Evolutionary conservation across 2,329 filamentous ascomycete genomes (phyloP), one percentile per base, ranked within the genome.

Genomic region (Cryphonectria nitschkei): DNA sequence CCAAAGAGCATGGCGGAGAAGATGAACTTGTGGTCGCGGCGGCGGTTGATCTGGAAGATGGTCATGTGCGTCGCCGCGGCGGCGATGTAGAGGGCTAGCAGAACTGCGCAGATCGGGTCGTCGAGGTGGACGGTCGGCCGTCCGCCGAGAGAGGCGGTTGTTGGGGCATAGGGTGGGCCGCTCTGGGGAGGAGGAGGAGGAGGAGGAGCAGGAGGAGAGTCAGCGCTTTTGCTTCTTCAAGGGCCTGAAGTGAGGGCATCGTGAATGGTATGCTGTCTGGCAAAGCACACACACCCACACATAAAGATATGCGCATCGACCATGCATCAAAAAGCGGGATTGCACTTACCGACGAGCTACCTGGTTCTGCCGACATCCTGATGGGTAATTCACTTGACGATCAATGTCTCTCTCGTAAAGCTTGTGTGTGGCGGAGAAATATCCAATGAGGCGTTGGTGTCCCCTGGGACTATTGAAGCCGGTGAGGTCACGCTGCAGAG

Each of bases 31-130:
- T 88, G 85, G 61, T 83, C 83, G 56, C 80, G 80, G 22, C 80
- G 80, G 34, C 76, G 79, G 81, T 88, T 92, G 70, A 82, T 75
- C 72, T 84, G 82, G 69, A 89, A 84, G 64, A 91, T 85, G 64
- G 82, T 82, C 84, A 91, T 87, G 82, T 92, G 88, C 70, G 82
- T 74, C 22, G 79, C 81, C 9, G 87, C 89, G n/a, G 82, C 84
- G 63, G 76, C 52, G 46, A 87, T 71, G 79, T 90, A 92, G 69
- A 92, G 77, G 56, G 80, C 78, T 19, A 94, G 78, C 73, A 94
- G 87, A 70, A 93, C 85, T 67, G 86, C 84, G 72, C 84, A 87
- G 77, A 93, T 84, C 52, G 92, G 90, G 9, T 90, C 84, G 78
- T 95, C 92, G 73, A 91, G 81, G 2, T 77, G 73, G 4, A 84